Conservation (phyloP, 1,139 yeast species). For the Petasospora fabianii region DNA sequence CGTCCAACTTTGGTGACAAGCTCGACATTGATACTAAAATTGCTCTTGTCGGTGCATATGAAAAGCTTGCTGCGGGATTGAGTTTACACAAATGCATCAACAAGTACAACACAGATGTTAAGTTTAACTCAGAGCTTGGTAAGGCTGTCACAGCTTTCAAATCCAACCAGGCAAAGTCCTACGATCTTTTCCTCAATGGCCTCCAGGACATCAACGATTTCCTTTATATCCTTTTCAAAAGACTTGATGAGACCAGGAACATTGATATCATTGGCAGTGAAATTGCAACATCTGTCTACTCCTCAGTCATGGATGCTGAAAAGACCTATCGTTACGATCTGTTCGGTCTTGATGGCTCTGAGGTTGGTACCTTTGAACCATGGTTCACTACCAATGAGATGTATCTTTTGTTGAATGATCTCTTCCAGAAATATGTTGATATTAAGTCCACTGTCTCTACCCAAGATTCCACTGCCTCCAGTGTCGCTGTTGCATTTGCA, state of each 20-base stretch:
- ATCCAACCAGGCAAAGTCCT: constrained; percentile 9
- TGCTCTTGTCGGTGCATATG: constrained; percentile 46
- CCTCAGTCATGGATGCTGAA: constrained; percentile 41
- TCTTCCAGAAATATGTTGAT: constrained; percentile 28
- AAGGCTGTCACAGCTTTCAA: constrained; percentile 16
- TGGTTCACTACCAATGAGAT: constrained; percentile 32
- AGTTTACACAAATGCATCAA: constrained; percentile 43
- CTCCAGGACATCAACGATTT: constrained; percentile 36
- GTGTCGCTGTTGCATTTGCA: constrained; percentile 29
- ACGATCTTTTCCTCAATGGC: constrained; percentile 19
- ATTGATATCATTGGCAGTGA: constrained; percentile 32
- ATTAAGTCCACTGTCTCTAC: constrained; percentile 2
- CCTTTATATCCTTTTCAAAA: constrained; percentile 36
- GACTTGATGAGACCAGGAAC: constrained; percentile 27
- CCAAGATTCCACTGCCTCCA: constrained; percentile 12
- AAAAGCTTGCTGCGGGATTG: constrained; percentile 53
- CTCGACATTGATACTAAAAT: constrained; percentile 27
- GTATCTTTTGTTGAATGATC: constrained; percentile 27
- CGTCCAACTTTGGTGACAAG: constrained; percentile 16
- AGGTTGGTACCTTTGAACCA: constrained; percentile 28
- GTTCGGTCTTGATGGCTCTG: constrained; percentile 25
- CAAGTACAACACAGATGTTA: constrained; percentile 19
- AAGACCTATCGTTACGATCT: constrained; percentile 32
- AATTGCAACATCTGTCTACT: constrained; percentile 38
- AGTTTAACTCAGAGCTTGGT: constrained; percentile 22